Evolutionary conservation across 371 early-diverging fungal species (phyloP), one percentile per base, ranked within the genome.

Genomic region (Umbelopsis sp.): DNA sequence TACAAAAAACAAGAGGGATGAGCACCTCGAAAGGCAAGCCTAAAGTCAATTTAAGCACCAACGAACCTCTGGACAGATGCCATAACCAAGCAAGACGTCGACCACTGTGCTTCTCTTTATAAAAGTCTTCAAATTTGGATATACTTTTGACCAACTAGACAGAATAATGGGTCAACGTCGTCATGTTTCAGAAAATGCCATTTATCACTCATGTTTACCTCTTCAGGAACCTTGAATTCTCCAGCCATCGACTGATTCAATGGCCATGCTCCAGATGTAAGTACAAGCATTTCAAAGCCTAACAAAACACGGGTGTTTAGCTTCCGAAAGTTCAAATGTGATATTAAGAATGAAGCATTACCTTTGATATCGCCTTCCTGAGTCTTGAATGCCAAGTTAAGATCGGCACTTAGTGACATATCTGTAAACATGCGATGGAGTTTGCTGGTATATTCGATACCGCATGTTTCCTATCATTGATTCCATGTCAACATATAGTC

Each of bases 191-290:
- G 50, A 50, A 24, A 14, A 18, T 6, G 32, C 50, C 7, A 16
- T 50, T 69, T 20, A 8, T 2, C 29, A 29, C 41, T 3, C 0
- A 18, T 18, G 4, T 48, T 48, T 80, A 91, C 90, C 76, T 90
- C 91, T n/a, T 73, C 73, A 37, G 93, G 93, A 32, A 93, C 81
- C 45, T 84, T 86, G 51, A 92, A 52, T 46, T 79, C 78, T 45
- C 75, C 76, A 38, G 76, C 69, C 41, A 75, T 76, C 10, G 75
- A 52, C 1, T 67, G 86, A 37, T 88, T 84, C 41, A 95, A 73
- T 8, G 97, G 97, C 97, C 97, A 96, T 3, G 96, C 92, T 51
- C 97, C 97, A 5, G 93, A 89, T 35, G 96, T 96, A 41, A 96
- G 76, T 0, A 96, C 91, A 45, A 91, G 74, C 18, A 92, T 86